A percentile compares a stretch with the other conserved stretches of the same genome.
Evolutionary conservation across 2,329 filamentous ascomycete species (phyloP).

Genomic region (Alternaria solani): DNA sequence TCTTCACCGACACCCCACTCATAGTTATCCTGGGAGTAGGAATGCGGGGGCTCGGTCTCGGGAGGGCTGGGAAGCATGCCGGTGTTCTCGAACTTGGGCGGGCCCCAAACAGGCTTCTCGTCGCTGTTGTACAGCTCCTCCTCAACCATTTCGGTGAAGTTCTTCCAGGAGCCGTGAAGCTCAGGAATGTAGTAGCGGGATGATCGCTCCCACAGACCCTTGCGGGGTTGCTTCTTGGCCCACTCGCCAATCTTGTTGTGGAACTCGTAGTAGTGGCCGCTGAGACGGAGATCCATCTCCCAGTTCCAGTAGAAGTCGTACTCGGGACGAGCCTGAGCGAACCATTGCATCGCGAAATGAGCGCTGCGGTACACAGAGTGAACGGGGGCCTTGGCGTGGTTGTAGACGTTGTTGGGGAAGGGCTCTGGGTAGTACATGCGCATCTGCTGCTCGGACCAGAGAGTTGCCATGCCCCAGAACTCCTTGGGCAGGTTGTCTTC

Average conservation of each 20-base stretch:
- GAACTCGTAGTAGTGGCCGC: constrained; percentile 84
- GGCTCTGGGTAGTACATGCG: constrained; percentile 86
- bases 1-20: constrained; percentile 80
- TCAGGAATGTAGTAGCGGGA: constrained; percentile 77
- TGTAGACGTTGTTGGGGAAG: constrained; percentile 75
- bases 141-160: constrained; percentile 72
- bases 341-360: constrained; percentile 62
- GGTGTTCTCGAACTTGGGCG: constrained; percentile 55
- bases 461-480: constrained; percentile 84
- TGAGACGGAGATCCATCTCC: constrained; percentile 86
- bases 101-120: constrained; percentile 70
- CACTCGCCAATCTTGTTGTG: constrained; percentile 72
- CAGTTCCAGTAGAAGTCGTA: constrained; percentile 77
- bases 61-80: constrained; percentile 66
- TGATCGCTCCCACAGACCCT: constrained; percentile 76
- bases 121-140: constrained; percentile 60
- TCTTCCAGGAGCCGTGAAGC: constrained; percentile 71
- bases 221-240: constrained; percentile 72
- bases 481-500: constrained; percentile 77
- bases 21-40: constrained; percentile 70
- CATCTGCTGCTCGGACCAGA: constrained; percentile 97
- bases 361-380: constrained; percentile 85
- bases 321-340: constrained; percentile 59
- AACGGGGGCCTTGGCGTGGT: constrained; percentile 70
- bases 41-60: constrained; percentile 69